phyloP scores from a whole-genome alignment of 192 early-diverging fungal species.

The Umbelopsis sp. region DNA sequence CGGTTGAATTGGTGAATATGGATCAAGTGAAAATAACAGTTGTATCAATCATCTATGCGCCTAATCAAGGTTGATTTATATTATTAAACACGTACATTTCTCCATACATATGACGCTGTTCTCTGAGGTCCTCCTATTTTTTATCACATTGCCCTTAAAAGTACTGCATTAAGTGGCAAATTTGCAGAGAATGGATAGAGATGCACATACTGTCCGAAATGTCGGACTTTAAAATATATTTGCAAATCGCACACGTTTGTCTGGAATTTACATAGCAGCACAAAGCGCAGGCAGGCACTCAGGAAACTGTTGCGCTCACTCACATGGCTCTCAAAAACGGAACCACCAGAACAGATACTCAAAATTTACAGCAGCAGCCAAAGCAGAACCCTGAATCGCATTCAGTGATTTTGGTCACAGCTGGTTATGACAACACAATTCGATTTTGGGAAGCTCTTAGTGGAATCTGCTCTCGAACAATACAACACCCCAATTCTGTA shows the following conservation, averaged over 20 bases:
- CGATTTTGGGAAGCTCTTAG: constrained; percentile 76
- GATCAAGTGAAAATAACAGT: neutral
- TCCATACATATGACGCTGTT: too few species aligned
- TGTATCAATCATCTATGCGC: too few species aligned
- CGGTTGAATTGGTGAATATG: neutral
- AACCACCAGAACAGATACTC: neutral
- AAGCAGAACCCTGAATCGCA: constrained; percentile 47
- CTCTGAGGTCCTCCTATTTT: too few species aligned
- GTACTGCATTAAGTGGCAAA: too few species aligned
- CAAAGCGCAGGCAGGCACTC: neutral
- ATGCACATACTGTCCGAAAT: too few species aligned
- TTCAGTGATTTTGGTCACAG: constrained; percentile 68
- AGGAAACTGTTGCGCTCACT: neutral
- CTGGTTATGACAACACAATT: constrained; percentile 78
- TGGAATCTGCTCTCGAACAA: constrained; percentile 64
- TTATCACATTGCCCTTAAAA: too few species aligned
- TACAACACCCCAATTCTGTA: constrained; percentile 83
- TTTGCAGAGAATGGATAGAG: too few species aligned
- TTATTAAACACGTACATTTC: too few species aligned
- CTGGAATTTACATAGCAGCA: neutral
- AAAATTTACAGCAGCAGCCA: constrained; percentile 25
- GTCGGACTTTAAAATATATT: neutral
- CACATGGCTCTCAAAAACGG: constrained; percentile 10
- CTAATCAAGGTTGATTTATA: too few species aligned
- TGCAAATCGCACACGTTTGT: neutral